Percentiles rank a stretch among this genome's conserved stretches.
These are phyloP conservation scores for Amphibolis antarctica DNA, from an alignment of 106 monocot genomes.

Conservation along the genomic window DNA sequence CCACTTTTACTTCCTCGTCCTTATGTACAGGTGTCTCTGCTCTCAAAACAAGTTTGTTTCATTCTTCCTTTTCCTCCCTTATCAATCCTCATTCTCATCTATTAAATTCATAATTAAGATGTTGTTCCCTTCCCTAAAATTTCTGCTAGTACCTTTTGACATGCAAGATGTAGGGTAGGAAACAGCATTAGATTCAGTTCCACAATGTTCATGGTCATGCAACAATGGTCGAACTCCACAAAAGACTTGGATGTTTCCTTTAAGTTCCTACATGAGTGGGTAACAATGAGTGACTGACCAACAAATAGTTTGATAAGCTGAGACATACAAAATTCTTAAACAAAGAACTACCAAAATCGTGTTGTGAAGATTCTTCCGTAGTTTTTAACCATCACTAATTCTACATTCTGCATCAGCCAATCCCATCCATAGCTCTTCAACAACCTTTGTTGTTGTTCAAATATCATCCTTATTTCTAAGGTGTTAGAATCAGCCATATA, in stretches of 20 bases:
- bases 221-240: constrained; percentile 74
- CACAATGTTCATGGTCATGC: constrained; percentile 26
- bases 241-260: constrained; percentile 90
- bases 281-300: neutral
- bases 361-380: constrained; percentile 80
- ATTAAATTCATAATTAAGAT: no score
- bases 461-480: constrained; percentile 36
- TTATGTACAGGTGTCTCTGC: no score
- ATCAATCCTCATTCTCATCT: no score
- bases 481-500: constrained; percentile 38
- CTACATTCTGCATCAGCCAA: constrained; percentile 47
- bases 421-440: constrained; percentile 36
- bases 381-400: constrained; percentile 52
- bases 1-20: no score
- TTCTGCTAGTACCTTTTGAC: no score
- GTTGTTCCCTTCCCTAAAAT: no score
- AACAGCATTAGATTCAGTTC: constrained; percentile 27
- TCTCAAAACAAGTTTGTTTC: no score
- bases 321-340: neutral
- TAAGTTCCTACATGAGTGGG: constrained; percentile 48
- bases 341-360: constrained; percentile 59
- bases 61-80: no score
- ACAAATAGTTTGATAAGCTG: neutral
- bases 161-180: constrained; percentile 80
- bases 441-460: constrained; percentile 30